These are phyloP conservation scores for Crataegus laevigata DNA, from an alignment of 306 rosid genomes.

Conservation along the genomic window DNA sequence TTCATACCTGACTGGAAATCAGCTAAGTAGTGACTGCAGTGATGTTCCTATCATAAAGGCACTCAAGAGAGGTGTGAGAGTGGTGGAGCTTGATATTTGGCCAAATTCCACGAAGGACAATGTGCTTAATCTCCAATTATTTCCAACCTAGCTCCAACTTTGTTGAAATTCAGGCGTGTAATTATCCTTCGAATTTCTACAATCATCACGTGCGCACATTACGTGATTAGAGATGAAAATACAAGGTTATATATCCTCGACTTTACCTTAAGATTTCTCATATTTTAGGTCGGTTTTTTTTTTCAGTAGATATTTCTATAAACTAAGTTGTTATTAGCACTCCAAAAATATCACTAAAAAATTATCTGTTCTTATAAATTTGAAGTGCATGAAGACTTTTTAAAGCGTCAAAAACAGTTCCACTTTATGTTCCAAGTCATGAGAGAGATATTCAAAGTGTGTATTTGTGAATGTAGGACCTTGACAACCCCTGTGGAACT, in stretches of 20 bases:
- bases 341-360: no score
- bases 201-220: no score
- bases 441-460: constrained; percentile 6
- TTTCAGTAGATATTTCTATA: neutral
- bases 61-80: constrained; percentile 56
- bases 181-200: neutral
- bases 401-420: no score
- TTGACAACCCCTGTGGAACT: constrained; percentile 60
- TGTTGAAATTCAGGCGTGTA: neutral
- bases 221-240: no score
- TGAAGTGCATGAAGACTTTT: no score
- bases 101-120: constrained; percentile 47
- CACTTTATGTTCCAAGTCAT: neutral
- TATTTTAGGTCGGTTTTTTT: neutral
- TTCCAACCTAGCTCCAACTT: no score
- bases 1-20: constrained; percentile 72
- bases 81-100: constrained; percentile 73
- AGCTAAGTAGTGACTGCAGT: constrained; percentile 68
- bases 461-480: constrained; percentile 38
- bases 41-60: constrained; percentile 59
- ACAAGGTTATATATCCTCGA: no score
- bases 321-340: no score
- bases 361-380: no score
- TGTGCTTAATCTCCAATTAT: constrained; percentile 16
- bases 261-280: no score